Evolutionary conservation across 179 eudicot genomes (phyloP).

Genomic region (Beta macrorhiza): DNA sequence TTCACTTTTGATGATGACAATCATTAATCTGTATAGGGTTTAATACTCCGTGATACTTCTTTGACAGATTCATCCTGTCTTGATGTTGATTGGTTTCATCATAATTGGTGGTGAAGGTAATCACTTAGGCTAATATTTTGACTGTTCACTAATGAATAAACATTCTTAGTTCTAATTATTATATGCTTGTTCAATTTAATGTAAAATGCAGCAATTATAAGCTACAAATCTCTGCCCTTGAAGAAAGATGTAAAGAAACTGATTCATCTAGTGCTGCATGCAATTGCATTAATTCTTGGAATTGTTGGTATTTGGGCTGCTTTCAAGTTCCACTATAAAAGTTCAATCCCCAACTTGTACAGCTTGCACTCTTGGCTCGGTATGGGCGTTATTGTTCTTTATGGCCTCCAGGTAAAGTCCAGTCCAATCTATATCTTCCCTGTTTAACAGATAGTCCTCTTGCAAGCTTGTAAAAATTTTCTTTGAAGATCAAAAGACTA

Average conservation of each 20-base stretch:
- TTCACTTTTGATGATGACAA: background rate
- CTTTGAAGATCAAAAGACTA: too few species aligned
- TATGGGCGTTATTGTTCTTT: conserved; percentile 70
- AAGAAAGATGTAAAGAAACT: conserved; percentile 63
- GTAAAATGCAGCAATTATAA: conserved; percentile 56
- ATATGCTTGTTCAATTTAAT: background rate
- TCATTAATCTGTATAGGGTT: too few species aligned
- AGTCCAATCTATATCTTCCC: too few species aligned
- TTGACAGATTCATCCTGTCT: conserved; percentile 76
- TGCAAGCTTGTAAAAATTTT: too few species aligned
- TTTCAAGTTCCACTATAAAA: conserved; percentile 86
- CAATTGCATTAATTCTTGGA: conserved; percentile 71
- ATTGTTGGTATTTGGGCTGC: conserved; percentile 75
- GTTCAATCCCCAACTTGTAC: conserved; percentile 70
- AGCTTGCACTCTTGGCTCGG: conserved; percentile 97
- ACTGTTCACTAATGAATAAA: background rate
- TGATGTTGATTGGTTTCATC: conserved; percentile 79
- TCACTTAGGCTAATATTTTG: background rate
- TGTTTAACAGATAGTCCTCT: too few species aligned
- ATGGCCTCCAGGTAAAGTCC: conserved; percentile 71
- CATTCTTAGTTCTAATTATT: background rate
- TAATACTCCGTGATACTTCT: too few species aligned
- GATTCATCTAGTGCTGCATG: conserved; percentile 66
- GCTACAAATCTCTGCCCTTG: conserved; percentile 64
- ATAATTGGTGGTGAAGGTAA: conserved; percentile 91